Evolutionary conservation across 2,329 filamentous ascomycete genomes (phyloP).

Genomic region (Colletotrichum melonis): DNA sequence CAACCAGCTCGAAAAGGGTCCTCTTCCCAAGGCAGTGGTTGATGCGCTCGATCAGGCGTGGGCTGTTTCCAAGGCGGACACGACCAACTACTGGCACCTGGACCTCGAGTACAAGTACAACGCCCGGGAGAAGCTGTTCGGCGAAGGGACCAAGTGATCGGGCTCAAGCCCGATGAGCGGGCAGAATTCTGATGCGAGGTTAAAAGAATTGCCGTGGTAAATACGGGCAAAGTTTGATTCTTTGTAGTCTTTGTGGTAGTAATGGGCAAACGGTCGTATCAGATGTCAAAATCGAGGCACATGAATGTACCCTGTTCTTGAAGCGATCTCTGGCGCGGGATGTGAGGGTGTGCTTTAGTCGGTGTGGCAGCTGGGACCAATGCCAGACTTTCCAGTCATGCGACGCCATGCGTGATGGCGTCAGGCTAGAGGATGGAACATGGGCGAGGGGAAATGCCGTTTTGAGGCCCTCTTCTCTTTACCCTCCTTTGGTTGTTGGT

Average conservation of each 20-base stretch:
- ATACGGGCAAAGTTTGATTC: background rate
- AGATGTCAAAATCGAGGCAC: conserved; percentile 22
- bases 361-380: conserved; percentile 24
- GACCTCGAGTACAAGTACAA: conserved; percentile 76
- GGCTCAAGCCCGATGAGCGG: background rate
- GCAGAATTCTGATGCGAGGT: conserved; percentile 4
- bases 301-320: background rate
- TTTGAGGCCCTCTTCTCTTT: conserved; percentile 25
- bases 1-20: conserved; percentile 72
- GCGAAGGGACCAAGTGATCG: conserved; percentile 50
- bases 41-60: conserved; percentile 82
- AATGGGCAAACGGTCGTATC: conserved; percentile 17
- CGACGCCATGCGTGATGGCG: conserved; percentile 32
- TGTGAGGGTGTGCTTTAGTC: background rate
- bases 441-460: background rate
- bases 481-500: too few species aligned
- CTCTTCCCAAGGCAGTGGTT: conserved; percentile 81
- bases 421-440: background rate
- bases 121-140: conserved; percentile 70
- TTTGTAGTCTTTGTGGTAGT: background rate
- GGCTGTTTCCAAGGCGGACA: conserved; percentile 72
- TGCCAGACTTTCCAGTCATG: conserved; percentile 20
- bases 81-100: conserved; percentile 65
- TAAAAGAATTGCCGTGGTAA: background rate
- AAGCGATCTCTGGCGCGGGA: conserved; percentile 3